Evolutionary conservation across 305 asterid species (phyloP).

Genomic region (Fraxinus angustifolia): DNA sequence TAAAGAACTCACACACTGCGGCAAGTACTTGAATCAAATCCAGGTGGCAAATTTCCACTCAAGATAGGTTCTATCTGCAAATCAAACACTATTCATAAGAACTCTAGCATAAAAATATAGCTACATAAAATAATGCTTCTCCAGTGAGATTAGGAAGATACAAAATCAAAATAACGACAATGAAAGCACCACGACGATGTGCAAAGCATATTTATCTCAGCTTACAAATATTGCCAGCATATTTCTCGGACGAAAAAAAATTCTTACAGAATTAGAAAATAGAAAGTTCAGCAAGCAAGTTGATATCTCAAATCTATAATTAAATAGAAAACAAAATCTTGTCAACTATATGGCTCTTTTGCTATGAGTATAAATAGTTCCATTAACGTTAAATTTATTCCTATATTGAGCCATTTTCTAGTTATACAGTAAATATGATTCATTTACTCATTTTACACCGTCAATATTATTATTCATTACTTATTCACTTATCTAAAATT

Average conservation of each 20-base stretch:
- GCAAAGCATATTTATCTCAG: background rate
- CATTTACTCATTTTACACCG: background rate
- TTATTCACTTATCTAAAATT: too few relatives aligned
- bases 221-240: background rate
- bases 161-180: background rate
- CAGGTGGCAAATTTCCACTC: conserved; percentile 92
- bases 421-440: background rate
- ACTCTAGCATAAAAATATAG: background rate
- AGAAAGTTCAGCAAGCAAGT: background rate
- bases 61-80: conserved; percentile 90
- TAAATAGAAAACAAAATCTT: background rate
- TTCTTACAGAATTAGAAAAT: background rate
- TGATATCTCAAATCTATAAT: background rate
- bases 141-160: background rate
- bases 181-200: background rate
- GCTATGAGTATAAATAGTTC: background rate
- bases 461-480: background rate
- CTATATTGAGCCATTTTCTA: background rate
- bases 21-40: conserved; percentile 85
- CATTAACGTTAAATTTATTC: background rate
- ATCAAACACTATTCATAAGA: conserved; percentile 16
- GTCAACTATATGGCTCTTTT: background rate
- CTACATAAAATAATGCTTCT: background rate
- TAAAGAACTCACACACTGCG: conserved; percentile 85
- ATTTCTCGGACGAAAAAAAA: background rate